Conservation (phyloP, 1,284 basidiomycete genomes). For the Tremellales sp. region DNA sequence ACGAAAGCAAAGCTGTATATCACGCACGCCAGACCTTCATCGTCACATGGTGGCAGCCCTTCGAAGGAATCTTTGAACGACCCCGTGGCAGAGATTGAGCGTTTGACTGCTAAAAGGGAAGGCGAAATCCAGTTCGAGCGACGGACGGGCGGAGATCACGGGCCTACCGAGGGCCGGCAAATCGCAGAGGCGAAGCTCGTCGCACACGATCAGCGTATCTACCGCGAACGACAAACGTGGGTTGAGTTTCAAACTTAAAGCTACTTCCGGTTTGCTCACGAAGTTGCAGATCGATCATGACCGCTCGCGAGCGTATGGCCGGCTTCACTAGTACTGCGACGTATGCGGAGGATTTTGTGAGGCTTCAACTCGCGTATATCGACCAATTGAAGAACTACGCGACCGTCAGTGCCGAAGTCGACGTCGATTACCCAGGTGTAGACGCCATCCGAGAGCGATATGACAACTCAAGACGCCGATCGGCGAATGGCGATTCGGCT, state of each 20-base stretch:
- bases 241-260: conserved; percentile 5
- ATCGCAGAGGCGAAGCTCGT: conserved; percentile 16
- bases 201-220: conserved; percentile 21
- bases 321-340: conserved; percentile 10
- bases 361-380: conserved; percentile 28
- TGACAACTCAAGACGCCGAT: not conserved
- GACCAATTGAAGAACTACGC: conserved; percentile 26
- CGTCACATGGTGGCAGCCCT: too few relatives aligned
- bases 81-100: too few relatives aligned
- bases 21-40: too few relatives aligned
- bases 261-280: too few relatives aligned
- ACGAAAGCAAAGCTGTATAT: too few relatives aligned
- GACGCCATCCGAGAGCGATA: not conserved
- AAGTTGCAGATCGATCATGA: conserved; percentile 3
- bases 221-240: conserved; percentile 22
- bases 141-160: conserved; percentile 19
- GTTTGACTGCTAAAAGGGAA: too few relatives aligned
- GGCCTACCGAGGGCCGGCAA: conserved; percentile 15
- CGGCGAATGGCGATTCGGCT: too few relatives aligned
- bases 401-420: conserved; percentile 25
- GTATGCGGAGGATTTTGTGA: conserved; percentile 21
- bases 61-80: too few relatives aligned
- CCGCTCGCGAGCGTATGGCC: conserved; percentile 13
- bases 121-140: conserved; percentile 9
- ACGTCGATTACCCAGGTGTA: conserved; percentile 16